Evolutionary conservation across 345 rosid genomes (phyloP).

Genomic region (Corchorus capsularis): DNA sequence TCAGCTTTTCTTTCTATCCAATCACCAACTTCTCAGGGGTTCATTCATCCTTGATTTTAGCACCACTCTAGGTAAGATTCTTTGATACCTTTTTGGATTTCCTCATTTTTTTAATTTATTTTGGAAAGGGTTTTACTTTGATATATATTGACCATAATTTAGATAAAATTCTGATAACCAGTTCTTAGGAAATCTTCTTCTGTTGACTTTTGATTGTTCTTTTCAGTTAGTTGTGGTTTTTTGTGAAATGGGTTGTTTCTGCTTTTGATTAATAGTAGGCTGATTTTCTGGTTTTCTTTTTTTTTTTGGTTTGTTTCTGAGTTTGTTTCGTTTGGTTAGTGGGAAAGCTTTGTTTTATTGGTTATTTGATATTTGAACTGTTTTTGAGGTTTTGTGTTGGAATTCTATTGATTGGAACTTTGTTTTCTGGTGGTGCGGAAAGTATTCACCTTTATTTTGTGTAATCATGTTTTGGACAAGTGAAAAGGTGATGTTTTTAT

Average conservation of each 20-base stretch:
- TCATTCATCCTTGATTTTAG: not conserved
- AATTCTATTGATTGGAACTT: not conserved
- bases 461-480: too few species aligned
- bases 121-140: not conserved
- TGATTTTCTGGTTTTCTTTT: not conserved
- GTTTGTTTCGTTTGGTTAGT: not conserved
- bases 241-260: slow-evolving; percentile 10
- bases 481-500: not conserved
- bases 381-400: not conserved
- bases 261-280: not conserved
- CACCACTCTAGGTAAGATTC: slow-evolving; percentile 21
- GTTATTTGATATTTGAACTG: not conserved
- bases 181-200: slow-evolving; percentile 1
- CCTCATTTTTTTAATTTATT: not conserved
- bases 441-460: not conserved
- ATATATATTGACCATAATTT: not conserved
- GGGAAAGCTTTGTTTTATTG: not conserved
- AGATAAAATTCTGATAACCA: slow-evolving; percentile 3
- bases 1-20: slow-evolving; percentile 13
- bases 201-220: not conserved
- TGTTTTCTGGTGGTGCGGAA: not conserved
- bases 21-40: slow-evolving; percentile 6
- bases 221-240: not conserved
- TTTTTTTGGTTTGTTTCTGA: not conserved
- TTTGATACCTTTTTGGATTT: not conserved